Evolutionary conservation across 192 early-diverging fungal species (phyloP).

Genomic region (Umbelopsis sp.): DNA sequence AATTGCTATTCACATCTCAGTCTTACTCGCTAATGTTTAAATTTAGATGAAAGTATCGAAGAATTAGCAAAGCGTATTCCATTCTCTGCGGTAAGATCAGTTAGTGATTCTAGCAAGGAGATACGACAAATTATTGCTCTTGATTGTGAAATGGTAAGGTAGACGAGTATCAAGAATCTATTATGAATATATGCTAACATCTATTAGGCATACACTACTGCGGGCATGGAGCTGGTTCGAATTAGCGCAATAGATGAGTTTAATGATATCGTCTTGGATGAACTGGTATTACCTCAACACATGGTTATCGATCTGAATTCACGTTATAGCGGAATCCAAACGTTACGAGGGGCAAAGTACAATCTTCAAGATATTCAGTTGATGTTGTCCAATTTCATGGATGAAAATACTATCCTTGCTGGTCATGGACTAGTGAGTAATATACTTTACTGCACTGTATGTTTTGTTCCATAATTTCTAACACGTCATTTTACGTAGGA

Average conservation of each 20-base stretch:
- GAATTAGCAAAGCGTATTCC: constrained; percentile 46
- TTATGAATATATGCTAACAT: background rate
- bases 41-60: constrained; percentile 38
- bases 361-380: constrained; percentile 46
- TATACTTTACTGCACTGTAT: background rate
- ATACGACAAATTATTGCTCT: constrained; percentile 49
- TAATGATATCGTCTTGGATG: constrained; percentile 57
- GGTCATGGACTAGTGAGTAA: constrained; percentile 58
- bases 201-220: constrained; percentile 61
- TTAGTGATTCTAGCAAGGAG: background rate
- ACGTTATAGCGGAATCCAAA: constrained; percentile 54
- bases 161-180: too few species aligned
- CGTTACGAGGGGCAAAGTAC: constrained; percentile 47
- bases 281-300: constrained; percentile 54
- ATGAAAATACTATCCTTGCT: constrained; percentile 57
- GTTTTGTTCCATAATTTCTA: background rate
- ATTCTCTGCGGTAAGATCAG: constrained; percentile 42
- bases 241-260: constrained; percentile 55
- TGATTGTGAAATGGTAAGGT: constrained; percentile 74
- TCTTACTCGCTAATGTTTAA: background rate
- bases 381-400: constrained; percentile 43
- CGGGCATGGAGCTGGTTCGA: constrained; percentile 67
- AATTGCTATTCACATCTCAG: background rate
- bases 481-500: background rate
- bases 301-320: constrained; percentile 67